Percentiles rank a stretch among this genome's conserved stretches.
Conservation (phyloP, 2,329 filamentous ascomycete genomes). For the Hymenoscyphus repandus region DNA sequence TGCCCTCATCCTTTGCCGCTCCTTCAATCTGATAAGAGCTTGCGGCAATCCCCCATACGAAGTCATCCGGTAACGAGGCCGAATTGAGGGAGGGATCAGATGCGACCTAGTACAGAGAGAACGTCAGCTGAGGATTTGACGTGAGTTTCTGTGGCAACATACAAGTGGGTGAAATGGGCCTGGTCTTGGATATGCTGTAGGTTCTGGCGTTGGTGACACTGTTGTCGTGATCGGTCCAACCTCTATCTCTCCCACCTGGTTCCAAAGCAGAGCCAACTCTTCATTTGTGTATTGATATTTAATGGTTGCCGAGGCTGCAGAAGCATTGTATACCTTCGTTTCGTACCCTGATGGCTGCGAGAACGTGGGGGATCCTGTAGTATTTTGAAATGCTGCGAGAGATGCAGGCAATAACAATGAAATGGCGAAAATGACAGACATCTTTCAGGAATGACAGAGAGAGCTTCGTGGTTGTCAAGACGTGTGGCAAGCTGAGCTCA, state of each 20-base stretch:
- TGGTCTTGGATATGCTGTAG: conserved; percentile 35
- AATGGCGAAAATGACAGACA: not conserved
- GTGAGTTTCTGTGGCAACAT: conserved; percentile 30
- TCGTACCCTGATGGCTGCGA: conserved; percentile 13
- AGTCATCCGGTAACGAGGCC: conserved; percentile 37
- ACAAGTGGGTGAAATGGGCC: conserved; percentile 39
- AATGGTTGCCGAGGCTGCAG: conserved; percentile 38
- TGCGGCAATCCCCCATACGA: conserved; percentile 43
- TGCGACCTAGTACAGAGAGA: conserved; percentile 12
- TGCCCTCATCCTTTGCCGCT: conserved; percentile 40
- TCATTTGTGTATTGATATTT: conserved; percentile 42
- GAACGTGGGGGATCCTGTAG: conserved; percentile 5
- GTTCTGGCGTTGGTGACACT: conserved; percentile 38
- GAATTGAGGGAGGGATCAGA: conserved; percentile 21
- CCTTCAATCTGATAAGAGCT: conserved; percentile 44
- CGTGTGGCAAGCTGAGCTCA: no score
- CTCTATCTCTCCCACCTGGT: conserved; percentile 38
- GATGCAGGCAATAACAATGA: not conserved
- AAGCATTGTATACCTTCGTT: conserved; percentile 34
- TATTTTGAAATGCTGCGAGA: not conserved
- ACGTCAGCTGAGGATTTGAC: not conserved
- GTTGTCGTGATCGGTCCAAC: conserved; percentile 39
- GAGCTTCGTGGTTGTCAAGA: not conserved
- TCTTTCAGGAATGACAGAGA: not conserved
- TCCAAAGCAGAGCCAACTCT: conserved; percentile 40